Percentiles rank a stretch among this genome's conserved stretches.
Evolutionary conservation across 768 basidiomycete species (phyloP).

Genomic region (Tubosaeta brunneosetosa): DNA sequence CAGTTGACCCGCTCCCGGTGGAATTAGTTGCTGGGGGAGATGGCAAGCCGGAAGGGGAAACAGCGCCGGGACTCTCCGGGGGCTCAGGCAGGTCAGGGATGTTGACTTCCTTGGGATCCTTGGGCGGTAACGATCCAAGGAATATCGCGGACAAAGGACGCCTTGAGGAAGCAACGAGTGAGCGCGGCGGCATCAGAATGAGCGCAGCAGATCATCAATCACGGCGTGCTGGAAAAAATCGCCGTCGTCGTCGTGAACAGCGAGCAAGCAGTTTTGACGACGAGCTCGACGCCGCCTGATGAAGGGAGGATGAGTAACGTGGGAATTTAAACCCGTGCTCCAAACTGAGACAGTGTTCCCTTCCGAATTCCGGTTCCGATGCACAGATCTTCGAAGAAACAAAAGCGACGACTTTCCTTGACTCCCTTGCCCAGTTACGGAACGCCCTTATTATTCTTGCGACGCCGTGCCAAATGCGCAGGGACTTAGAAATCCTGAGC

Average conservation of each 20-base stretch:
- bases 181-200: conserved; percentile 48
- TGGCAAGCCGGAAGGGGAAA: conserved; percentile 64
- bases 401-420: not conserved
- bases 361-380: conserved; percentile 24
- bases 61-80: conserved; percentile 52
- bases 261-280: conserved; percentile 21
- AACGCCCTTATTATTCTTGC: too few relatives aligned
- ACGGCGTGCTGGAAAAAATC: conserved; percentile 11
- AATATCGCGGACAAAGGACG: conserved; percentile 63
- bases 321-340: conserved; percentile 14
- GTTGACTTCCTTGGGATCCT: conserved; percentile 33
- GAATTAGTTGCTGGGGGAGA: conserved; percentile 85
- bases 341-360: not conserved
- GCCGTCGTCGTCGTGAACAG: conserved; percentile 25
- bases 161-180: conserved; percentile 35
- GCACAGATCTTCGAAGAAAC: not conserved
- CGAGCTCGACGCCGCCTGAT: conserved; percentile 15
- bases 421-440: too few relatives aligned
- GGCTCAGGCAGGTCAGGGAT: conserved; percentile 71
- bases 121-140: conserved; percentile 43
- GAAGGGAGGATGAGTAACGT: conserved; percentile 22
- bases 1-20: conserved; percentile 74
- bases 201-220: conserved; percentile 27
- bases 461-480: too few relatives aligned
- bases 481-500: too few relatives aligned